Evolutionary conservation across 1,284 basidiomycete genomes (phyloP), one percentile per base, ranked within the genome.

Genomic region (Apiotrichum sp.): DNA sequence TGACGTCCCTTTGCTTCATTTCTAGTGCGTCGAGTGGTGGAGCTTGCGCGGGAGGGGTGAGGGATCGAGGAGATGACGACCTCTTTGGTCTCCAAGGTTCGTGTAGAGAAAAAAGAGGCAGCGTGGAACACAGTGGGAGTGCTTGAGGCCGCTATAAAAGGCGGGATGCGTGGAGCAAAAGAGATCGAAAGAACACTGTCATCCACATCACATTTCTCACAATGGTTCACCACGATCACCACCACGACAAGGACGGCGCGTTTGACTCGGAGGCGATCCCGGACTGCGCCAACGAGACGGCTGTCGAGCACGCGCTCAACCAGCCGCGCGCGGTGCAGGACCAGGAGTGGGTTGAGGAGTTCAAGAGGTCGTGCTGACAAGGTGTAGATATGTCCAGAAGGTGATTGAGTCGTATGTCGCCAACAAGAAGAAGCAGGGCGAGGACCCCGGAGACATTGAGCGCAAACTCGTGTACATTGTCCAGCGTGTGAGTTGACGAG

Each of bases 391-490:
- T 44, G 59, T 61, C 47, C 40, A 44, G 38, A 6, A 53, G 38
- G 56, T 61, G 7, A 41, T 46, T 47, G 47, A 55, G 39, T 49
- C 56, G 33, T 61, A 61, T 53, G 47, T 52, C 50, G 50, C 47
- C 45, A 57, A 61, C 55, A 52, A 55, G 55, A 43, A 54, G 53
- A 57, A 61, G 55, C 52, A 57, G 56, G 59, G 56, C 56, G 59
- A 54, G 32, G 16, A 33, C 29, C 16, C n/a, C 32, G 35, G 34
- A 16, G 53, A 55, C 47, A 43, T 56, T 35, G 43, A 31, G 39
- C 40, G 45, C 14, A 61, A 61, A 56, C 59, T 61, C 47, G 50
- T 47, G n/a, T 51, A 51, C 36, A 38, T 48, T 31, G 9, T 59
- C 32, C 50, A 52, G 50, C 38, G 36, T 34, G 47, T 48, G 36